A percentile compares a stretch with the other conserved stretches of the same genome.
Conservation (phyloP, 208 protist species). For the Sergeia podlipaevii region DNA sequence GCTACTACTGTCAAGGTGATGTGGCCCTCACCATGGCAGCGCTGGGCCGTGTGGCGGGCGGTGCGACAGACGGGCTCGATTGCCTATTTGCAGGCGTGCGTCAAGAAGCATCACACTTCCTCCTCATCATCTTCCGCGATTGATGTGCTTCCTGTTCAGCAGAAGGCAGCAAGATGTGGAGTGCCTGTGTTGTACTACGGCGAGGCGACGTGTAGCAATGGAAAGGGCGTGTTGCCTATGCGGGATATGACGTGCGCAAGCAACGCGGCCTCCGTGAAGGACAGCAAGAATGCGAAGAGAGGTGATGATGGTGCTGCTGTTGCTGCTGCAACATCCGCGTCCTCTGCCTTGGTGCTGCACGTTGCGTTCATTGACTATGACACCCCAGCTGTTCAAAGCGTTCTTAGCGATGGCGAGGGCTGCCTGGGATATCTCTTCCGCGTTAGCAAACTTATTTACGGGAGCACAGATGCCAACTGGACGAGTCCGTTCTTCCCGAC, state of each 20-base stretch:
- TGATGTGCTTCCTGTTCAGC: constrained; percentile 29
- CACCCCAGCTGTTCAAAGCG: constrained; percentile 54
- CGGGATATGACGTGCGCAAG: constrained; percentile 9
- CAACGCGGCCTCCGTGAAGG: too few relatives aligned
- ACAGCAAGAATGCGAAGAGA: too few relatives aligned
- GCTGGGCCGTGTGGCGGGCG: constrained; percentile 60
- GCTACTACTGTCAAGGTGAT: constrained; percentile 28
- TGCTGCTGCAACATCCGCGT: background rate
- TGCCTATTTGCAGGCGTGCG: constrained; percentile 21
- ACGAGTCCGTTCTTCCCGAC: constrained; percentile 51
- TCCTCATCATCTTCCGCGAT: background rate
- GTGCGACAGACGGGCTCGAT: constrained; percentile 37
- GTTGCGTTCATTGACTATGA: constrained; percentile 47
- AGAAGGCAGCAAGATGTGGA: constrained; percentile 17
- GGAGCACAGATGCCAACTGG: constrained; percentile 45
- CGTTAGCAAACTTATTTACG: constrained; percentile 45
- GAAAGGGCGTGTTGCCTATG: constrained; percentile 54
- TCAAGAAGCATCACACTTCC: background rate
- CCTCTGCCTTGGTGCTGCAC: constrained; percentile 20
- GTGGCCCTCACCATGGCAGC: constrained; percentile 53
- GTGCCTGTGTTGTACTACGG: constrained; percentile 59
- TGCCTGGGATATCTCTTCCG: constrained; percentile 27
- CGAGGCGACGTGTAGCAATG: constrained; percentile 74
- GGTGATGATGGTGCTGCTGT: too few relatives aligned
- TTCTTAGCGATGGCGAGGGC: constrained; percentile 26